A percentile compares a stretch with the other conserved stretches of the same genome.
Evolutionary conservation across 768 basidiomycete species (phyloP).

Genomic region (Suillus ampliporus): DNA sequence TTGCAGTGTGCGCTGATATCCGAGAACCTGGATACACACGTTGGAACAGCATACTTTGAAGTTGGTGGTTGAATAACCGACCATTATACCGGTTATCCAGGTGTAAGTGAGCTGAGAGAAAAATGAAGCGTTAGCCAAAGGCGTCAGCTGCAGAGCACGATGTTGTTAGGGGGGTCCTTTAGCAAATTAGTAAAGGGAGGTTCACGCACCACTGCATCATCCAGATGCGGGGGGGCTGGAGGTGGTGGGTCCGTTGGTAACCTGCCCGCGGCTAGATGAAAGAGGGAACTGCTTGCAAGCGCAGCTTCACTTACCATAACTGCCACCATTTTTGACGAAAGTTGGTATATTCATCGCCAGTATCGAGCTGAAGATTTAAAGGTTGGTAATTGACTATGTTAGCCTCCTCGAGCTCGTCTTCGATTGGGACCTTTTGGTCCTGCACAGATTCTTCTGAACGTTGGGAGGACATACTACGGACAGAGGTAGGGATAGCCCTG

Average conservation of each 20-base stretch:
- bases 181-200: background rate
- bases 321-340: constrained; percentile 59
- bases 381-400: background rate
- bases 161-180: background rate
- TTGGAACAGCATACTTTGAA: background rate
- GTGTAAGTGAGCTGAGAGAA: constrained; percentile 64
- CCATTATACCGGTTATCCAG: constrained; percentile 72
- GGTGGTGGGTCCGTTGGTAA: constrained; percentile 63
- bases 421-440: background rate
- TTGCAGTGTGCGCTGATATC: constrained; percentile 75
- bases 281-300: background rate
- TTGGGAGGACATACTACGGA: background rate
- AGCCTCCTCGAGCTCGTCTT: background rate
- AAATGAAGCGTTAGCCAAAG: constrained; percentile 61
- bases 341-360: constrained; percentile 44
- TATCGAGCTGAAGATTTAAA: constrained; percentile 42
- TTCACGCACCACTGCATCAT: constrained; percentile 52
- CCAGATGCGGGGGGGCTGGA: constrained; percentile 56
- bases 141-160: constrained; percentile 48
- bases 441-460: background rate
- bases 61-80: constrained; percentile 20
- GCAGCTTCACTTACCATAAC: constrained; percentile 48
- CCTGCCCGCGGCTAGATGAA: constrained; percentile 41
- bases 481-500: too few species aligned
- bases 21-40: constrained; percentile 48